Base-by-base conservation (phyloP, 371 early-diverging fungal species). In the Mucor plumbeus region DNA sequence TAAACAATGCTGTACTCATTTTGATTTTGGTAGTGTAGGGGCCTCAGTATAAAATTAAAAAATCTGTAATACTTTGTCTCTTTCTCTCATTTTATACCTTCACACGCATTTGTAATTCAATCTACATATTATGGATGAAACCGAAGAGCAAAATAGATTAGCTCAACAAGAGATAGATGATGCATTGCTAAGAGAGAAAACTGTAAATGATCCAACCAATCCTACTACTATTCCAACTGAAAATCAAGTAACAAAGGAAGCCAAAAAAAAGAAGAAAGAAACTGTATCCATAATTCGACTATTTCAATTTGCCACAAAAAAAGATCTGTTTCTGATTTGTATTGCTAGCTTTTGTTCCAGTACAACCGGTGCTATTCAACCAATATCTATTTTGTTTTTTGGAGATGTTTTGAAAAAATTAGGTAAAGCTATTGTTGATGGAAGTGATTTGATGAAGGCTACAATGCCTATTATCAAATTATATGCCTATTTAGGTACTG, bases 401-500 rank as follows among this genome's bases (percentile, higher is more conserved):
- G 82, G 82, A 58, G 40, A 74, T 6, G 70, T 77, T 14, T 31
- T 64, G 4, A 64, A 64, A 17, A 64, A 43, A 9, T n/a, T 64
- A 43, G 64, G 64, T 0, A 57, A 64, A 21, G 64, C 56, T 7
- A 41, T 64, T 14, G 31, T 41, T 1, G 7, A 41, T 1, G 21
- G 43, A 21, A 40, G 43, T 91, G 92, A 65, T 39, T 7, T 74
- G 0, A 41, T 67, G 53, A 67, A 67, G 35, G 33, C 43, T 0
- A 57, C 69, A 1, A 47, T 61, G 9, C 69, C 66, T 26, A 40
- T 75, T 21, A 72, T 80, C 44, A 61, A 74, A 7, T 53, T 69
- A 17, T 78, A 78, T 63, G 75, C 76, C 26, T 81, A 81, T 55
- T 65, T 81, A 65, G 81, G 81, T 40, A 75, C 75, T 3, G 81